phyloP scores from a whole-genome alignment of 78 protist genomes.

The Isochrysis galbana region DNA sequence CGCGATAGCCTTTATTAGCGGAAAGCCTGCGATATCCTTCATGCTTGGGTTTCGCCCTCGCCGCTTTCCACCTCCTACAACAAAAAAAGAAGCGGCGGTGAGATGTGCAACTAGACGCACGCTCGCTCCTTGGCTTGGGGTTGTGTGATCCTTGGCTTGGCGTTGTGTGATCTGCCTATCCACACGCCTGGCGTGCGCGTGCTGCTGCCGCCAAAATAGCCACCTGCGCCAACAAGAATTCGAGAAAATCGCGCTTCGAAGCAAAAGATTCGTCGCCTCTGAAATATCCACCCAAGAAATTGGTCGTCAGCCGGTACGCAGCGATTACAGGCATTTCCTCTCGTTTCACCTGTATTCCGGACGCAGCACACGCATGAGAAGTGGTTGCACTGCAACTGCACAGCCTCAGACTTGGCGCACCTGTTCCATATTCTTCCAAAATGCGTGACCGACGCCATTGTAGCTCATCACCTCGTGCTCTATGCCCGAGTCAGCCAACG shows the following conservation, averaged over 20 bases:
- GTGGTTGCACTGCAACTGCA: not conserved
- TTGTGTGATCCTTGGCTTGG: too few relatives aligned
- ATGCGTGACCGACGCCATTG: slow-evolving; percentile 19
- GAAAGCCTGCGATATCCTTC: too few relatives aligned
- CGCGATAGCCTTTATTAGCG: too few relatives aligned
- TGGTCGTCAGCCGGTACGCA: not conserved
- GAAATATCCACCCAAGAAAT: not conserved
- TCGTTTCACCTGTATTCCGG: not conserved
- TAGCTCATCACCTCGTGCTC: not conserved
- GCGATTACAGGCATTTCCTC: not conserved
- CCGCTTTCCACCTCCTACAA: too few relatives aligned
- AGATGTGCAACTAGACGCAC: too few relatives aligned
- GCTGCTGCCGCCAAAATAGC: too few relatives aligned
- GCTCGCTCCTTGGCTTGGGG: too few relatives aligned
- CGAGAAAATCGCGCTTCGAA: not conserved
- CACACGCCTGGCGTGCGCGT: too few relatives aligned
- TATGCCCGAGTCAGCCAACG: not conserved
- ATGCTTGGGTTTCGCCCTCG: too few relatives aligned
- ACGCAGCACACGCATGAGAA: not conserved
- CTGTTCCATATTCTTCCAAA: not conserved
- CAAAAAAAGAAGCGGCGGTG: too few relatives aligned
- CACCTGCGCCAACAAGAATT: not conserved
- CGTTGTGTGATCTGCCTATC: too few relatives aligned
- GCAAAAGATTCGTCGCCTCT: not conserved
- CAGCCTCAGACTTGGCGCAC: not conserved